Base-by-base conservation (phyloP, 169 alveolate genomes). In the Cryptosporidium baileyi region DNA sequence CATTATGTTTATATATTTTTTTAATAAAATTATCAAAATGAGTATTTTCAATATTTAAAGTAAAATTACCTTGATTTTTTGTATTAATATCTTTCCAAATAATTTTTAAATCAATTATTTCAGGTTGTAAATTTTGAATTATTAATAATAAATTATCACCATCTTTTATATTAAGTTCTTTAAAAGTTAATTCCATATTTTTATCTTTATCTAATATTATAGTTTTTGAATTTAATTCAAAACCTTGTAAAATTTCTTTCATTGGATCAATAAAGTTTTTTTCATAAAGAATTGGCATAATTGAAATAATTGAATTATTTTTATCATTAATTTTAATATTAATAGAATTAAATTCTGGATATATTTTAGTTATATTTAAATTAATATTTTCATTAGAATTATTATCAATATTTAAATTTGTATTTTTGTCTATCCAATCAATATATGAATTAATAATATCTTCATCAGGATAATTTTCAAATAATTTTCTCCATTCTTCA, bases 41-140 rank as follows among this genome's bases (percentile, higher is more conserved):
- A 19, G 40, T 13, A 30, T 57, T 30, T 57, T 17, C n/a, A 4
- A 43, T 74, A 26, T 43, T 57, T 1, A 40, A 4, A 13, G 11
- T 19, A 13, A 57, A 74, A 28, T 44, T 74, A 8, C 85, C 85
- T 24, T 54, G 32, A 52, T 38, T 32, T 38, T 22, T 54, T 6
- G 61, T 57, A 36, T 74, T 74, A 6, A 44, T 24, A n/a, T 74
- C 85, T 34, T 38, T 74, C 85, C 85, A 74, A n/a, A 28, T 26
- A 74, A 74, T 11, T 0, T 28, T 19, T 1, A 74, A 30, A 7
- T 52, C 61, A 19, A 74, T 36, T 6, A 28, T 26, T n/a, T 74
- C 34, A 0, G 85, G 85, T 38, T 54, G 41, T 38, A 54, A 26
- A n/a, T 51, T 45, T 1, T 38, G 22, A 2, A 74, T 13, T 0